Evolutionary conservation across 148 eudicot species (phyloP).

Genomic region (Rhododendron williamsianum): DNA sequence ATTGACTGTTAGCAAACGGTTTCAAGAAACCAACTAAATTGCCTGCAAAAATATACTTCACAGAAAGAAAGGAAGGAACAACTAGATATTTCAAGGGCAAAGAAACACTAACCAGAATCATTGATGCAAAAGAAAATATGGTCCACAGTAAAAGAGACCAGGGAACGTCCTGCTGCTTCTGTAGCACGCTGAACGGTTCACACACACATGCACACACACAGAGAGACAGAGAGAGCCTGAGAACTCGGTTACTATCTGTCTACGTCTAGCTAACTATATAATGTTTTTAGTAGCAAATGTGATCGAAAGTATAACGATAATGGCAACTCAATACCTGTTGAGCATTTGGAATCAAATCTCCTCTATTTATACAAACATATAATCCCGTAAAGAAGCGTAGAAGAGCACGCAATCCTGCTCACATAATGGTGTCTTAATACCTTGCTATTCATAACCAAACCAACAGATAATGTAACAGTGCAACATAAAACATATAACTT

Average conservation of each 20-base stretch:
- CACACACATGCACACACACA: background rate
- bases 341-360: slow-evolving; percentile 70
- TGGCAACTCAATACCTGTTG: slow-evolving; percentile 48
- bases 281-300: background rate
- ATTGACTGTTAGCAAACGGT: slow-evolving; percentile 16
- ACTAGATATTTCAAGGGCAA: slow-evolving; percentile 5
- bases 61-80: background rate
- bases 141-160: slow-evolving; percentile 76
- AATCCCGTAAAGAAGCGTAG: slow-evolving; percentile 93
- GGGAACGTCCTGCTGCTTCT: slow-evolving; percentile 90
- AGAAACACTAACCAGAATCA: slow-evolving; percentile 62
- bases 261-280: background rate
- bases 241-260: background rate
- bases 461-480: background rate
- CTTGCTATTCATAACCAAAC: slow-evolving; percentile 2
- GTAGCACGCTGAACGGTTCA: slow-evolving; percentile 52
- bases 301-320: background rate
- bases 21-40: background rate
- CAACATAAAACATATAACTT: slow-evolving; percentile 18
- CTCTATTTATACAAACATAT: slow-evolving; percentile 87
- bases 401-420: slow-evolving; percentile 87
- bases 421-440: slow-evolving; percentile 11
- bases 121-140: slow-evolving; percentile 81
- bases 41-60: background rate
- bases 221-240: slow-evolving; percentile 19